Evolutionary conservation across 345 rosid genomes (phyloP).

Genomic region (Eucalyptus tenuipes): DNA sequence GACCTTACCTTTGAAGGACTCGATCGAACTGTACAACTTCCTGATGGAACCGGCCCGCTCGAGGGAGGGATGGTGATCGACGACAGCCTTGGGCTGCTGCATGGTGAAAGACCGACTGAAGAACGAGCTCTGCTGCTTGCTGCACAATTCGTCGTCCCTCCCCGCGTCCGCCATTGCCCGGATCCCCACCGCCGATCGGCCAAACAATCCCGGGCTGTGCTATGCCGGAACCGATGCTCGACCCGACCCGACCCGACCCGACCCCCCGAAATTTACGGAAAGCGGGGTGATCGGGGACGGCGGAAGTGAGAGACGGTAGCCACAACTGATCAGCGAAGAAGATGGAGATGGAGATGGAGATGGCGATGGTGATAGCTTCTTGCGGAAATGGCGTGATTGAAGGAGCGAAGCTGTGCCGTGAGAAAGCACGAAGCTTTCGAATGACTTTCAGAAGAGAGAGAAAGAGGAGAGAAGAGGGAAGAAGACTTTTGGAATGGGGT

Average conservation of each 20-base stretch:
- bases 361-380: background rate
- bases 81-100: background rate
- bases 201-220: background rate
- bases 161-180: background rate
- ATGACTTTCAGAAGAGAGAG: background rate
- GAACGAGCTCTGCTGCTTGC: background rate
- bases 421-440: background rate
- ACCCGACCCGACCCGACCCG: no score
- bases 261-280: background rate
- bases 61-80: conserved; percentile 11
- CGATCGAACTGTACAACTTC: conserved; percentile 15
- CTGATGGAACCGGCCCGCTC: conserved; percentile 43
- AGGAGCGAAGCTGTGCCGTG: background rate
- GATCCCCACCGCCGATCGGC: background rate
- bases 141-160: background rate
- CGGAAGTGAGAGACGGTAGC: background rate
- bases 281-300: background rate
- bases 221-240: background rate
- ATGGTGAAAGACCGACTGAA: conserved; percentile 6
- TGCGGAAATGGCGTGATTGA: background rate
- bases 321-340: background rate
- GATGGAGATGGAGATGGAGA: background rate
- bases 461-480: background rate
- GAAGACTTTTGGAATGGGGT: background rate
- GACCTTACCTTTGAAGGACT: conserved; percentile 5